Evolutionary conservation across 257 asterid species (phyloP).

Genomic region (Solanum corneliomulleri): DNA sequence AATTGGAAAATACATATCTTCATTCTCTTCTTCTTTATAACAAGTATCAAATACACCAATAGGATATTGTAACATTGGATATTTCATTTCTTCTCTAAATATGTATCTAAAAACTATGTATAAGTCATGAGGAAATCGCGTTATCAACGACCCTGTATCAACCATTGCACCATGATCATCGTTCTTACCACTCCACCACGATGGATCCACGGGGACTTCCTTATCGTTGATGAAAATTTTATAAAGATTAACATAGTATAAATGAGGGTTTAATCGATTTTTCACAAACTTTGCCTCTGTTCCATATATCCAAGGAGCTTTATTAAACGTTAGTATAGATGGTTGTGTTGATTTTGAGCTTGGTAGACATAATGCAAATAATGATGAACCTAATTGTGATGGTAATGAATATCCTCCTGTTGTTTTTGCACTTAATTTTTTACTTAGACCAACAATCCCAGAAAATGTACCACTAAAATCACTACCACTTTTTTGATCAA

Average conservation of each 20-base stretch:
- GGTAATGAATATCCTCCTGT: neutral
- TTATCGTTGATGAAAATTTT: neutral
- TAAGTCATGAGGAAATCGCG: neutral
- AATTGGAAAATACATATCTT: neutral
- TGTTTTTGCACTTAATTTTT: neutral
- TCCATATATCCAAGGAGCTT: neutral
- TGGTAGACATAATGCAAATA: neutral
- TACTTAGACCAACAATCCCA: neutral
- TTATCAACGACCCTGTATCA: neutral
- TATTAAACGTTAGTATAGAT: neutral
- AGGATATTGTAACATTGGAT: neutral
- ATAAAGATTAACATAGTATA: neutral
- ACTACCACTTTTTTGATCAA: neutral
- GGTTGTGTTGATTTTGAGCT: neutral
- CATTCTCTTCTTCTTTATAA: neutral
- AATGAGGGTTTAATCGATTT: neutral
- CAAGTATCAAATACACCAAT: neutral
- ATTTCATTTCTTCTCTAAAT: neutral
- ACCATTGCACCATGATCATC: neutral
- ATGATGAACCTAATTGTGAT: neutral
- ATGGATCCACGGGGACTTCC: neutral
- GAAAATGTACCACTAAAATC: neutral
- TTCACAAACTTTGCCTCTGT: neutral
- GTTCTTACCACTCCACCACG: neutral
- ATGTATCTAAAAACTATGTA: neutral